Evolutionary conservation across 23 red algal genomes (phyloP).

Genomic region (Gracilaria gracilis): DNA sequence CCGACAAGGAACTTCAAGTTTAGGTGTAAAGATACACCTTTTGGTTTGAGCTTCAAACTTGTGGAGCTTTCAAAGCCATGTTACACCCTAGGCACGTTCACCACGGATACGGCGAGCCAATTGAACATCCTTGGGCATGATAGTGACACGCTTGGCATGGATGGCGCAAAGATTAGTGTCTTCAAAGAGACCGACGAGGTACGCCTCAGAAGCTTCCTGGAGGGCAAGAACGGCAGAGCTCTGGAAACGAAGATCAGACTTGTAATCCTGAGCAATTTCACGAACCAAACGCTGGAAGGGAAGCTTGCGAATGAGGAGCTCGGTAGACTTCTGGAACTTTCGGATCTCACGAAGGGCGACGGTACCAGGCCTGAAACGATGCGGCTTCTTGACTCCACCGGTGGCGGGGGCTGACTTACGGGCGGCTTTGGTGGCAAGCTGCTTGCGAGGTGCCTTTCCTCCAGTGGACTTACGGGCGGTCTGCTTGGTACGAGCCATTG

Average conservation of each 20-base stretch:
- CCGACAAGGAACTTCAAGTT: constrained; percentile 44
- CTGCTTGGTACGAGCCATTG: constrained; percentile 98
- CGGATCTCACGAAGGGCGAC: constrained; percentile 98
- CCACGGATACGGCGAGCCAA: constrained; percentile 93
- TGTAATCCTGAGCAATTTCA: constrained; percentile 98
- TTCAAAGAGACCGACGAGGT: constrained; percentile 96
- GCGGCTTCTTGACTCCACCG: constrained; percentile 99
- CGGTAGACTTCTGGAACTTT: constrained; percentile 95
- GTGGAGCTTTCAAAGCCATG: not conserved
- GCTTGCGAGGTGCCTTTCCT: constrained; percentile 97
- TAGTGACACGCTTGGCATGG: constrained; percentile 96
- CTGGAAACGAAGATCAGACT: constrained; percentile 98
- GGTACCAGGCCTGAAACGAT: constrained; percentile 96
- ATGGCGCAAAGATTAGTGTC: constrained; percentile 97
- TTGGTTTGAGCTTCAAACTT: constrained; percentile 23
- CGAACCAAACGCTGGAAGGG: constrained; percentile 98
- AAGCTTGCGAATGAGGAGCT: constrained; percentile 97
- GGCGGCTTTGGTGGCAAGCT: constrained; percentile 95
- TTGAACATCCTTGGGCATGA: constrained; percentile 99
- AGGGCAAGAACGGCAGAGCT: constrained; percentile 92
- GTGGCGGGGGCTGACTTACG: constrained; percentile 93
- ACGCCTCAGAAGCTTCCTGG: constrained; percentile 97
- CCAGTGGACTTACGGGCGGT: constrained; percentile 98
- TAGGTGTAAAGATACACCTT: constrained; percentile 83
- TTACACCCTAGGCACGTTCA: constrained; percentile 80